Base-by-base conservation (phyloP, 108 stramenopile species). In the Licmophora abbreviata region DNA sequence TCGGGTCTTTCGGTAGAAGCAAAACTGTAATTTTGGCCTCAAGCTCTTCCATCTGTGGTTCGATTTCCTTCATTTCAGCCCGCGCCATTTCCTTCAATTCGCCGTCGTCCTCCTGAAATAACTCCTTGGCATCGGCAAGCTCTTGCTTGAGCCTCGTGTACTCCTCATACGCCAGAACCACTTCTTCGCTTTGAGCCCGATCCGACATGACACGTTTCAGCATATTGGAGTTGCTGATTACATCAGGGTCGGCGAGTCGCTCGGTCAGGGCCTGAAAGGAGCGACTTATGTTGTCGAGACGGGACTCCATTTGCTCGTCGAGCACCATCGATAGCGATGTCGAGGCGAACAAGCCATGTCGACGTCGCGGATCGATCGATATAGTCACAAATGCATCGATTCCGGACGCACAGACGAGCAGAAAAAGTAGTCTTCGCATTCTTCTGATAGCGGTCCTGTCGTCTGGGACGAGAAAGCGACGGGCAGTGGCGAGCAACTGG, bases 81-180 rank as follows among this genome's bases (percentile, higher is more conserved):
- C 84, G 54, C 27, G 87, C 87, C 87, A 93, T 87, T 70, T 89
- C 92, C 45, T 61, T 72, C 83, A 93, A 69, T 32, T 93, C 92
- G 21, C 52, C 54, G 55, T 93, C 92, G 54, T 84, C 84, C n/a
- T 92, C 86, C 54, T 81, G 73, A 43, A 93, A 82, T 18, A 93
- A 44, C 51, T 87, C 92, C 51, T 55, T 64, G 2, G 92, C 92
- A 15, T 71, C 87, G 8, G 47, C 64, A 17, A 83, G 56, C 49
- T 89, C 87, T 40, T 69, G 67, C 9, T 57, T 61, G n/a, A 87
- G 70, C 18, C 59, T 48, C 9, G 35, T 51, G 64, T 85, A 90
- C 50, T 85, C 79, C 27, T 85, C 83, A 57, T 70, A 89, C 14
- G 78, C 71, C 46, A 58, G 24, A 15, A 87, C 88, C 31, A 85